These are phyloP conservation scores for Arabidopsis thaliana DNA, from an alignment of 345 rosid genomes.

Conservation along the genomic window DNA sequence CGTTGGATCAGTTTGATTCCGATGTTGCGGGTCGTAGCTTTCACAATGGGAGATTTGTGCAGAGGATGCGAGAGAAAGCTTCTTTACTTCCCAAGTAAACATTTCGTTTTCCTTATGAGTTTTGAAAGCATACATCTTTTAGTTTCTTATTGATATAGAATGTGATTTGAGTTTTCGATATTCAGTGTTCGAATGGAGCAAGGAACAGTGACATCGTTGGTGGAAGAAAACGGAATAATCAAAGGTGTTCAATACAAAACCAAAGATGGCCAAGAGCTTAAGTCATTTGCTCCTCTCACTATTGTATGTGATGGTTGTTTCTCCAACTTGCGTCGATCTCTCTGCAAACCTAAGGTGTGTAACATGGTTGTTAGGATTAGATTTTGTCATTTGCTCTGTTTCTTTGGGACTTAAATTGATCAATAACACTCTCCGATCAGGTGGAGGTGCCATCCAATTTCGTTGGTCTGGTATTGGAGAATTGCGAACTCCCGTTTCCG, in stretches of 20 bases:
- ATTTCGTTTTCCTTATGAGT: not conserved
- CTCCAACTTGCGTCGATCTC: constrained; percentile 61
- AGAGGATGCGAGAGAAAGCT: constrained; percentile 62
- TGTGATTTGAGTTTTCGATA: not conserved
- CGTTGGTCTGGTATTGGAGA: constrained; percentile 59
- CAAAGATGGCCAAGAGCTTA: constrained; percentile 53
- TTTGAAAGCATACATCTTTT: not conserved
- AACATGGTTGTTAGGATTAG: not conserved
- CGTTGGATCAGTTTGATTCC: constrained; percentile 51
- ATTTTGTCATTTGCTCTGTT: not conserved
- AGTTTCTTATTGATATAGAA: not conserved
- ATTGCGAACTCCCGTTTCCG: constrained; percentile 54
- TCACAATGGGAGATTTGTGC: constrained; percentile 62
- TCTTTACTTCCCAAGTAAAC: constrained; percentile 52
- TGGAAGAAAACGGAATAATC: constrained; percentile 56
- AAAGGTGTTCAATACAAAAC: constrained; percentile 63
- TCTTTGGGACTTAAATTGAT: not conserved
- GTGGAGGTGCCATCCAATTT: constrained; percentile 60
- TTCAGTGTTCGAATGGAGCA: constrained; percentile 55
- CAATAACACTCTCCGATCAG: constrained; percentile 45
- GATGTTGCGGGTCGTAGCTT: constrained; percentile 61
- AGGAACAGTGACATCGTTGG: constrained; percentile 59
- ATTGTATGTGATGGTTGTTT: constrained; percentile 70
- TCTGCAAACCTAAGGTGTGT: constrained; percentile 64
- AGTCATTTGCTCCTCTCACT: constrained; percentile 58